These are phyloP conservation scores for Mucor ambiguus DNA, from an alignment of 371 early-diverging fungal species.

Conservation along the genomic window DNA sequence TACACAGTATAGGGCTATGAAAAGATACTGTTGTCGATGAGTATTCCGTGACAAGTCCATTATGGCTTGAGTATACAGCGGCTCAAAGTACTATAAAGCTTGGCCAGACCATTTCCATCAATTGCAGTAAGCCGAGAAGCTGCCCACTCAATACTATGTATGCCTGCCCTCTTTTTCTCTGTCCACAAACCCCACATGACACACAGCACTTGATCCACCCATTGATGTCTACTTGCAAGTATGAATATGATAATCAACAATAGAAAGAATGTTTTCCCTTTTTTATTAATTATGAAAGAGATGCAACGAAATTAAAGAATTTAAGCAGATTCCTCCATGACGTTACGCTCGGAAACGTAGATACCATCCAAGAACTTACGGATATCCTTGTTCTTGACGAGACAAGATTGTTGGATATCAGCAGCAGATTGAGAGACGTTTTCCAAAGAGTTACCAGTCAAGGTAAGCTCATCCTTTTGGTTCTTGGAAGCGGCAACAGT, in stretches of 20 bases:
- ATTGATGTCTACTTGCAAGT: too few species aligned
- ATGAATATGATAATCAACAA: background rate
- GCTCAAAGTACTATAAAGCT: too few species aligned
- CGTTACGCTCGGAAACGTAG: constrained; percentile 90
- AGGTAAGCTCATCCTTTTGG: constrained; percentile 97
- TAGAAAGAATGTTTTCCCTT: constrained; percentile 1
- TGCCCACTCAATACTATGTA: too few species aligned
- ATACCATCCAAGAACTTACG: constrained; percentile 99
- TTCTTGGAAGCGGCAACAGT: constrained; percentile 78
- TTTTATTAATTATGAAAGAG: background rate
- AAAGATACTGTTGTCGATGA: too few species aligned
- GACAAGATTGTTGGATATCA: constrained; percentile 76
- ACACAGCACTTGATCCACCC: too few species aligned
- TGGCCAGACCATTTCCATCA: too few species aligned
- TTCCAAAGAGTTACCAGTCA: constrained; percentile 97
- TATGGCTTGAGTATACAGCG: too few species aligned
- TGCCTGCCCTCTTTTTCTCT: too few species aligned
- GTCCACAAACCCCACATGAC: too few species aligned
- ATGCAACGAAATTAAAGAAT: constrained; percentile 2
- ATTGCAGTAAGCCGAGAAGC: too few species aligned
- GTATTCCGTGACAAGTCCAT: too few species aligned
- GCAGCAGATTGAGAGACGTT: constrained; percentile 98
- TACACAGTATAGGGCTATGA: too few species aligned
- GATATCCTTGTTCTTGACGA: constrained; percentile 93
- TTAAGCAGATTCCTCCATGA: constrained; percentile 39